phyloP scores from a whole-genome alignment of 768 basidiomycete species.

The Collybia mongolica region DNA sequence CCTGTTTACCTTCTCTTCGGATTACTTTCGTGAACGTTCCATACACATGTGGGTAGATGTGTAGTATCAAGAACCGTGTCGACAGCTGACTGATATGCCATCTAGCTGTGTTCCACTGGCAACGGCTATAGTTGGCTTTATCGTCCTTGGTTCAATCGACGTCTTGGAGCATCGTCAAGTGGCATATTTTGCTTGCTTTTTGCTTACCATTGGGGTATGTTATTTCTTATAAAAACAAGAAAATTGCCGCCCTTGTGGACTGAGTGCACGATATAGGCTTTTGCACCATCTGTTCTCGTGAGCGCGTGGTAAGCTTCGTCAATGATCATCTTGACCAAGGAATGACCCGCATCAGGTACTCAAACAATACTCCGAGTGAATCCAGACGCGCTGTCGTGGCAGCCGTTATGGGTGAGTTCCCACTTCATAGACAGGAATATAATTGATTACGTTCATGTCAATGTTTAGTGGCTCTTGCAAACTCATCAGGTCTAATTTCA shows the following conservation, averaged over 20 bases:
- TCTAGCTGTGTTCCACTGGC: conserved; percentile 39
- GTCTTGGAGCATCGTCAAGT: conserved; percentile 34
- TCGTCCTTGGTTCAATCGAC: conserved; percentile 46
- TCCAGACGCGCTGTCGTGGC: conserved; percentile 47
- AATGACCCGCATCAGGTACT: conserved; percentile 29
- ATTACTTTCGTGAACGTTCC: conserved; percentile 50
- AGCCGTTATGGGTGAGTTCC: conserved; percentile 44
- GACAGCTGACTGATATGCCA: neutral
- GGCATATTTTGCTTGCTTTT: conserved; percentile 56
- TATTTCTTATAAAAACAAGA: no score
- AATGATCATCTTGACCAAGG: neutral
- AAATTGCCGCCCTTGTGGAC: no score
- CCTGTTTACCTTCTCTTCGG: conserved; percentile 47
- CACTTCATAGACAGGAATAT: neutral
- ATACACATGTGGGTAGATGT: conserved; percentile 37
- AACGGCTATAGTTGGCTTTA: conserved; percentile 37
- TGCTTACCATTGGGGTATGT: conserved; percentile 47
- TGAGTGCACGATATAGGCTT: conserved; percentile 28
- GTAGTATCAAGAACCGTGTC: no score
- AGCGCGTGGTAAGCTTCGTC: conserved; percentile 33
- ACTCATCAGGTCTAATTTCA: conserved; percentile 47
- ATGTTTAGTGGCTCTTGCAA: conserved; percentile 42
- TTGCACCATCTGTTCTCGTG: conserved; percentile 45
- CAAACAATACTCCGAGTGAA: conserved; percentile 50
- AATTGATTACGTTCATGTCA: neutral